Evolutionary conservation across 371 early-diverging fungal species (phyloP), one percentile per base, ranked within the genome.

Genomic region (Mucor piriformis): DNA sequence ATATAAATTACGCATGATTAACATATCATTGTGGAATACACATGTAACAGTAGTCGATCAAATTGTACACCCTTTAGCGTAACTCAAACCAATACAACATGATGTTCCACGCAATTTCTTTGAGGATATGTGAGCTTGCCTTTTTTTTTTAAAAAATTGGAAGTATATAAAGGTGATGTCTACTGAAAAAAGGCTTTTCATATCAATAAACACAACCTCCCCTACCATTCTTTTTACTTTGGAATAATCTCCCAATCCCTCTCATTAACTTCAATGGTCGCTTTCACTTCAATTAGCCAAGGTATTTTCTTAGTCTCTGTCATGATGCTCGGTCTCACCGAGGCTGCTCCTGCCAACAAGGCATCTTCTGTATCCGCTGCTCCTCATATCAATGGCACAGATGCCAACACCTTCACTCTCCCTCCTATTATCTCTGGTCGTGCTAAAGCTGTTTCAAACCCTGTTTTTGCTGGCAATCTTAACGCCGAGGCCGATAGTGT

Each of bases 211-310:
- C 13, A 8, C 13, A 34, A 34, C 7, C 13, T 13, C 34, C 34
- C 34, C 34, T 13, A 11, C 13, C 34, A 8, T 34, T 8, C 13
- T 13, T 38, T 38, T 38, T 38, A 12, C 5, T 13, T 15, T 15
- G 15, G 15, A 43, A 5, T 11, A 15, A 43, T 6, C 10, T 20
- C 1, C 43, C 10, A 5, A 15, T 43, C 21, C 43, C 21, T 21
- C 21, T 43, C 43, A 3, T 21, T 21, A n/a, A n/a, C 16, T 15
- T 20, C 4, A 16, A 61, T 61, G 61, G 61, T 61, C 29, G 47
- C 61, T 16, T 54, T 61, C 40, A 53, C 38, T 23, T 61, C 61
- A 1, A 54, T 61, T 23, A 38, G 55, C 16, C 37, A 54, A 37
- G 48, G 55, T 6, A 38, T 61, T 8, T n/a, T n/a, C n/a, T n/a